A percentile compares a stretch with the other conserved stretches of the same genome.
Evolutionary conservation across 306 rosid species (phyloP).

Genomic region (Gynostemma pentaphyllum): DNA sequence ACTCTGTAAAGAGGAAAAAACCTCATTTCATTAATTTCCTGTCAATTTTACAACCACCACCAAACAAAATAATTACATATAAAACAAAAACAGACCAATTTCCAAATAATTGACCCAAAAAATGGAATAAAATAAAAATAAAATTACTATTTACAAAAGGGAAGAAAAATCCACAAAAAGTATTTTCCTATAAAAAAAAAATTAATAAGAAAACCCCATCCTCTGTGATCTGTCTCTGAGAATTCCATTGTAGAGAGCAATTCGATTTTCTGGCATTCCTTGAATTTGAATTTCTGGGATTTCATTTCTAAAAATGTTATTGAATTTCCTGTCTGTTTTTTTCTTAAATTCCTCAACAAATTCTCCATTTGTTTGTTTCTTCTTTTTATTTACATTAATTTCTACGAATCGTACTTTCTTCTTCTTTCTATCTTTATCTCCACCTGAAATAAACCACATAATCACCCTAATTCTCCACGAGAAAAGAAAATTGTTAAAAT

Average conservation of each 20-base stretch:
- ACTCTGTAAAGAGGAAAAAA: not conserved
- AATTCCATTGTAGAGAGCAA: constrained; percentile 34
- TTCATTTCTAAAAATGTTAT: not conserved
- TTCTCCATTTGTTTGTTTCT: not conserved
- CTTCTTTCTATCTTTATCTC: not conserved
- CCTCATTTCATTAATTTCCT: not conserved
- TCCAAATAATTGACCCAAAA: not conserved
- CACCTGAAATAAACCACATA: not conserved
- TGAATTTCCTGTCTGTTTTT: not conserved
- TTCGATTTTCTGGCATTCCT: constrained; percentile 29
- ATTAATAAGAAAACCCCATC: constrained; percentile 15
- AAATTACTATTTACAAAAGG: not conserved
- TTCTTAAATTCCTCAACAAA: not conserved
- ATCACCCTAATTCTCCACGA: not conserved
- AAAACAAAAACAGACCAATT: not conserved
- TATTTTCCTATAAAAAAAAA: not conserved
- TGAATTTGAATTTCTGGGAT: not conserved
- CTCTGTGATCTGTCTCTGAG: constrained; percentile 29
- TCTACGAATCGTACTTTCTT: constrained; percentile 7
- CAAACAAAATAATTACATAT: not conserved
- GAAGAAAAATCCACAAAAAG: not conserved
- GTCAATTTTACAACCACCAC: not conserved
- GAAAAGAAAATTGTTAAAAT: not conserved
- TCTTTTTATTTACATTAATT: not conserved
- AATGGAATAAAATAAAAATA: not conserved